These are phyloP conservation scores for Hebeloma cylindrosporum DNA, from an alignment of 768 basidiomycete species.

Conservation along the genomic window DNA sequence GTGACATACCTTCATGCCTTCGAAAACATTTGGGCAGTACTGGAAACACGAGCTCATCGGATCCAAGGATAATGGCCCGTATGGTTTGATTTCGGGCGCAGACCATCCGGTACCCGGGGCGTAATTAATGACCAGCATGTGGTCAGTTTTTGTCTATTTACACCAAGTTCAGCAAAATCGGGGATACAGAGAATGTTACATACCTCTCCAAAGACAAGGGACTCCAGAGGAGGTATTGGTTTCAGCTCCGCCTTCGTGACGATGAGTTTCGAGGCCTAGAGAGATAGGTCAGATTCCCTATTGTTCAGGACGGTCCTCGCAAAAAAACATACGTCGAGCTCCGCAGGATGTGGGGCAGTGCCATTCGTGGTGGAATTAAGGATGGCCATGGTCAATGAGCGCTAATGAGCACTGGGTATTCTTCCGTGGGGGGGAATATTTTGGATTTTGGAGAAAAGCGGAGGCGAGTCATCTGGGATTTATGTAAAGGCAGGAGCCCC, in stretches of 20 bases:
- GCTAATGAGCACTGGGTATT: no score
- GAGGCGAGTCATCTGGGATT: conserved; percentile 17
- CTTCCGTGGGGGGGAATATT: conserved; percentile 2
- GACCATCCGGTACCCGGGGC: conserved; percentile 67
- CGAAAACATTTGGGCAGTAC: conserved; percentile 83
- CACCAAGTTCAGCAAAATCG: neutral
- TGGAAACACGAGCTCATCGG: conserved; percentile 80
- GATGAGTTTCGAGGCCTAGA: conserved; percentile 59
- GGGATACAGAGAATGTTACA: conserved; percentile 12
- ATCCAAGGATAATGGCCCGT: conserved; percentile 66
- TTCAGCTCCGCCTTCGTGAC: conserved; percentile 51
- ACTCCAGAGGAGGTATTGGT: conserved; percentile 46
- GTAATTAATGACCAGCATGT: conserved; percentile 74
- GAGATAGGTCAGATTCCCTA: neutral
- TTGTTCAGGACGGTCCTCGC: no score
- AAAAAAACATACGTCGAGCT: conserved; percentile 9
- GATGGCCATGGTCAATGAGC: conserved; percentile 22
- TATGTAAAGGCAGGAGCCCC: no score
- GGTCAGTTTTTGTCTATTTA: conserved; percentile 62
- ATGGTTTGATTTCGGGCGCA: conserved; percentile 71
- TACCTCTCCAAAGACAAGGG: conserved; percentile 60
- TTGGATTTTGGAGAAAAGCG: neutral
- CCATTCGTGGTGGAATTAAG: conserved; percentile 3
- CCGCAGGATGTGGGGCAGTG: conserved; percentile 10
- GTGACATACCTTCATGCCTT: conserved; percentile 70